Evolutionary conservation across 106 monocot genomes (phyloP), one percentile per base, ranked within the genome.

Genomic region (Posidonia australis): DNA sequence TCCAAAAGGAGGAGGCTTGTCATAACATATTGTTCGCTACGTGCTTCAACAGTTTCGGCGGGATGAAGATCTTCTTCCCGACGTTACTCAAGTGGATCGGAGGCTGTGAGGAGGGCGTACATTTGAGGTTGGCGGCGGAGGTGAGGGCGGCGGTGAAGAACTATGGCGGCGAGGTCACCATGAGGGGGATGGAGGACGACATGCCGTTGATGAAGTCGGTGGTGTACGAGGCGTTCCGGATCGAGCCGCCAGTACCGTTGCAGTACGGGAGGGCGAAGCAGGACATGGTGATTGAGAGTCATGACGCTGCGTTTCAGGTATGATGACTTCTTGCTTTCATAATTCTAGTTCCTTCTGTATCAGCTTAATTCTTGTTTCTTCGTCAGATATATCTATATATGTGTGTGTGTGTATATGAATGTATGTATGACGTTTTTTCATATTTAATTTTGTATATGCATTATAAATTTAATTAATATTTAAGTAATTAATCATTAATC

Each of bases 31-130:
- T 96, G 12, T 96, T 86, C 78, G 66, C 94, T 9, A 65, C 69
- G 41, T 90, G 94, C 77, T 90, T 96, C 86, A 96, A 96, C 62
- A 44, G 86, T 19, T 96, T 78, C 48, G 94, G 94, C 10, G 94
- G 94, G 10, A 72, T 96, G 79, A 90, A 82, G 74, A 60, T 96
- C 25, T 61, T 96, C 57, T 77, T 96, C 72, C 86, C 94, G 10
- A 48, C 67, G 19, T 18, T 96, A 25, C 14, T 96, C 26, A 90
- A 96, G 56, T 78, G 76, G 82, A 25, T 96, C 25, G 84, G 82
- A 12, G 77, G 78, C 7, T 82, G 81, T 36, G 84, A 84, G 0
- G 67, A 67, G 25, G 41, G 13, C 5, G 66, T 90, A 25, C 89
- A 96, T 70, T 70, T 77, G 5, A 61, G 66, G 27, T 65, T 96